Evolutionary conservation across 2,329 filamentous ascomycete genomes (phyloP).

Genomic region (Cercospora citrullina): DNA sequence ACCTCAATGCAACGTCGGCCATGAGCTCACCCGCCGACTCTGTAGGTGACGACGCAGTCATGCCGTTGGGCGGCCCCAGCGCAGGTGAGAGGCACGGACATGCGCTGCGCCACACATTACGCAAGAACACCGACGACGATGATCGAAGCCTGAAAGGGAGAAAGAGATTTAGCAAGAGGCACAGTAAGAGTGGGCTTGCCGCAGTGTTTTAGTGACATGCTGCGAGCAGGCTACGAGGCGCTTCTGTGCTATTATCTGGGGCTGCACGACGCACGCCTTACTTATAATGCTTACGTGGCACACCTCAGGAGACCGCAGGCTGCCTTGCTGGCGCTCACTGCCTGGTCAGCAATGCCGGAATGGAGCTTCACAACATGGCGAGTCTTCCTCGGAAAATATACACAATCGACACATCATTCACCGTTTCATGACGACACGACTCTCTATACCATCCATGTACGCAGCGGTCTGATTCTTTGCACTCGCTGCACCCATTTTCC

Average conservation of each 20-base stretch:
- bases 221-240: constrained; percentile 8
- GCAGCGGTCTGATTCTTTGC: constrained; percentile 15
- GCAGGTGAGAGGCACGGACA: constrained; percentile 28
- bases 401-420: constrained; percentile 3
- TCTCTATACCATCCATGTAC: constrained; percentile 9
- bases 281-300: constrained; percentile 6
- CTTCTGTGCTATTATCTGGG: constrained; percentile 4
- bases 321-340: background rate
- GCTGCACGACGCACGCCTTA: constrained; percentile 2
- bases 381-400: background rate
- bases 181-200: constrained; percentile 91
- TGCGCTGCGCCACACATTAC: constrained; percentile 39
- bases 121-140: constrained; percentile 37
- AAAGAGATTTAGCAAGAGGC: constrained; percentile 81
- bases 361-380: background rate
- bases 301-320: background rate
- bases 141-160: constrained; percentile 46
- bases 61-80: constrained; percentile 33
- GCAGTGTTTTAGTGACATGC: constrained; percentile 66
- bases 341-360: background rate
- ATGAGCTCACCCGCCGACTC: constrained; percentile 77
- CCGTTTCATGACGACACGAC: constrained; percentile 15
- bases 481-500: constrained; percentile 5
- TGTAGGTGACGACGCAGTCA: constrained; percentile 57
- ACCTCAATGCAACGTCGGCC: constrained; percentile 44